Base-by-base conservation (phyloP, 495 filamentous ascomycete species). In the Hypoxylon rickii region DNA sequence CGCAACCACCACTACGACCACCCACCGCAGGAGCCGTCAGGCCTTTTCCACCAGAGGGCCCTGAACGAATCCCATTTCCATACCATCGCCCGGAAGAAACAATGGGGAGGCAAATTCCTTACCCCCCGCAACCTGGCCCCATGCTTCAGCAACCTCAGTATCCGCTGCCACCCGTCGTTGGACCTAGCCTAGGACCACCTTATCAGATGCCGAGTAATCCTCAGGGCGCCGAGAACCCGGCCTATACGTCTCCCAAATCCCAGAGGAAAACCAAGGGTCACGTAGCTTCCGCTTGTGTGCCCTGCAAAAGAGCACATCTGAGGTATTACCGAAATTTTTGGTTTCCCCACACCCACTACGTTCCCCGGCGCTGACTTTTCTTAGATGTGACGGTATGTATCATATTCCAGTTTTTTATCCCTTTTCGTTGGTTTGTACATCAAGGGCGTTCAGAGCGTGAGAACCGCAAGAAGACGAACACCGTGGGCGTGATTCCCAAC, bases 251-350 rank as follows among this genome's bases (percentile, higher is more conserved):
- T 34, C 75, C 79, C n/a, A 89, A 87, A 58, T 76, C 86, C 5
- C 89, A 90, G 12, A 82, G 92, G 58, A 89, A 92, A 63, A 87
- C 91, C 6, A 98, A 97, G 67, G 90, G 90, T 10, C 94, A 98
- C 76, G 94, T 98, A 40, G 90, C 93, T 29, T 96, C 92, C 26
- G 94, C 94, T 13, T 98, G 94, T 69, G 88, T 97, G 49, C 95
- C 96, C 65, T 98, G 94, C 77, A 97, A 97, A 70, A 91, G 87
- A 72, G 96, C 95, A 52, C 94, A 98, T 81, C 76, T 98, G 54
- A 74, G 80, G 79, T 82, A 73, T 59, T 72, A 69, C 45, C 11
- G 16, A 48, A 54, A 41, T 47, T 52, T 58, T n/a, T 10, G 10
- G 7, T 55, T 50, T 65, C 58, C 55, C 58, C 48, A 1, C 7